Conservation (phyloP, 352 stramenopile genomes). For the Globisporangium splendens region DNA sequence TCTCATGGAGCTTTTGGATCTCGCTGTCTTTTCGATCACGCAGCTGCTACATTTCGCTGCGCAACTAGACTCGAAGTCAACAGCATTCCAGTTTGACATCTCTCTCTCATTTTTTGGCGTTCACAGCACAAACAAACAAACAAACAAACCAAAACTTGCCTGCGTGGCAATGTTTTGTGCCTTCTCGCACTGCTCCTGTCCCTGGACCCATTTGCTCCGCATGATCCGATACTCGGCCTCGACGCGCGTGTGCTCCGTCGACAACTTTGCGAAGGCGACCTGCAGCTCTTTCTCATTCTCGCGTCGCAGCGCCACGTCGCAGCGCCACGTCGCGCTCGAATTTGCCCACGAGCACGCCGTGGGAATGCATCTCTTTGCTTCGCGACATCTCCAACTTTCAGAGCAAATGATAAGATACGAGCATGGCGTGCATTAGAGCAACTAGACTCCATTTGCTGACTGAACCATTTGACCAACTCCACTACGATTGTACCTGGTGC, state of each 20-base stretch:
- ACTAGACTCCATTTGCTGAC: neutral
- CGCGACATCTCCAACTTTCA: slow-evolving; percentile 39
- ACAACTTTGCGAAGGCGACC: slow-evolving; percentile 34
- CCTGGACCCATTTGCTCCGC: slow-evolving; percentile 14
- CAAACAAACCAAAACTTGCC: neutral
- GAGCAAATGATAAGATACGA: neutral
- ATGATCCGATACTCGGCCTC: slow-evolving; percentile 29
- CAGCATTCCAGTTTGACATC: too few relatives aligned
- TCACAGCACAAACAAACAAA: too few relatives aligned
- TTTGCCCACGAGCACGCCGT: slow-evolving; percentile 31
- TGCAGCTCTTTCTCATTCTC: slow-evolving; percentile 33
- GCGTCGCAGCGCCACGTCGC: slow-evolving; percentile 20
- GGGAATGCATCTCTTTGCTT: slow-evolving; percentile 41
- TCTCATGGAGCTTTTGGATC: slow-evolving; percentile 2
- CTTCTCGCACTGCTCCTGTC: slow-evolving; percentile 10
- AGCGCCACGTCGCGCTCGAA: slow-evolving; percentile 37
- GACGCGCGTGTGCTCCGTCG: slow-evolving; percentile 37
- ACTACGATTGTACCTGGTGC: slow-evolving; percentile 23
- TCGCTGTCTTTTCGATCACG: slow-evolving; percentile 18
- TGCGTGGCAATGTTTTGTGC: neutral
- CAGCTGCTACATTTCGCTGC: slow-evolving; percentile 7
- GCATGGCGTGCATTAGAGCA: neutral
- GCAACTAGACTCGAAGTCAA: slow-evolving; percentile 1
- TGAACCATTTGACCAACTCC: neutral
- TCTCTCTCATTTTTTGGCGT: too few relatives aligned